These are phyloP conservation scores for Phytophthora nicotianae DNA, from an alignment of 352 stramenopile species.

Conservation along the genomic window DNA sequence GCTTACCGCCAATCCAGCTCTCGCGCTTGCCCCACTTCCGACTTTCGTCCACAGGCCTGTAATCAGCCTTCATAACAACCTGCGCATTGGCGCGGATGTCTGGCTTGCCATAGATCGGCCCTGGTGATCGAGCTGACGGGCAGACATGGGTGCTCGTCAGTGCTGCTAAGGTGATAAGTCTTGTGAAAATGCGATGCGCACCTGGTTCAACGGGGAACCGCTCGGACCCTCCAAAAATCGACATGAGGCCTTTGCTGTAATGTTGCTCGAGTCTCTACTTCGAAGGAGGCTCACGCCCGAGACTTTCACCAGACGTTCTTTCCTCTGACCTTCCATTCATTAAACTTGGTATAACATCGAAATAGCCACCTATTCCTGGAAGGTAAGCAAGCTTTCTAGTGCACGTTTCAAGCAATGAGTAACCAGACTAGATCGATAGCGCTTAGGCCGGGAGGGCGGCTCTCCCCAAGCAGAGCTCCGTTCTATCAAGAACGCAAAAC, in stretches of 20 bases:
- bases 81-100: constrained; percentile 62
- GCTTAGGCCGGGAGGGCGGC: too few species aligned
- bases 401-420: too few species aligned
- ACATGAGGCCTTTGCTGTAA: constrained; percentile 42
- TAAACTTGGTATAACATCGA: constrained; percentile 11
- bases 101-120: constrained; percentile 72
- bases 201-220: constrained; percentile 74
- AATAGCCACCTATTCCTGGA: constrained; percentile 34
- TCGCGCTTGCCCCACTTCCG: constrained; percentile 78
- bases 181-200: constrained; percentile 18
- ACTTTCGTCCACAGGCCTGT: constrained; percentile 64
- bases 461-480: too few species aligned
- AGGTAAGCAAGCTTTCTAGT: too few species aligned
- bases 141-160: not conserved
- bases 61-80: constrained; percentile 79
- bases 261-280: not conserved
- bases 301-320: not conserved
- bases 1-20: constrained; percentile 78
- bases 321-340: constrained; percentile 5
- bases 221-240: constrained; percentile 82
- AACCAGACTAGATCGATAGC: too few species aligned
- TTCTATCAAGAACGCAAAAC: too few species aligned
- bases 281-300: not conserved
- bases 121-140: constrained; percentile 58
- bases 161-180: not conserved